Base-by-base conservation (phyloP, 176 grass and related monocot species). In the Cymbopogon citratus region DNA sequence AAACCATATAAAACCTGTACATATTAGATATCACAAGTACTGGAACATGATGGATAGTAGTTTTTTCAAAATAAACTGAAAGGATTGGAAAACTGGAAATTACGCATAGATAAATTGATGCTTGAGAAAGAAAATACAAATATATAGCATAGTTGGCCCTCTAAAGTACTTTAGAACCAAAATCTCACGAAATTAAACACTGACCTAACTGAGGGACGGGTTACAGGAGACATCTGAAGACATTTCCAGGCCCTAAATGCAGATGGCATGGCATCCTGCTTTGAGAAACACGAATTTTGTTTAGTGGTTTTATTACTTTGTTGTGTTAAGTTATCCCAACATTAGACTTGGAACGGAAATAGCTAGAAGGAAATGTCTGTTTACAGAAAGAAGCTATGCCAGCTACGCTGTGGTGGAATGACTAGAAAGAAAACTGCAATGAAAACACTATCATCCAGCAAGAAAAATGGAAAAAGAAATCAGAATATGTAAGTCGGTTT, bases 261-360 rank as follows among this genome's bases (percentile, higher is more conserved):
- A 87, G 87, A 86, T 90, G 89, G 79, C 88, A 93, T 86, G 88
- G 66, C 82, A 80, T 88, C 91, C 88, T 93, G 91, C 83, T 93
- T 90, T 80, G 71, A 93, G 79, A 90, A 93, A 90, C 83, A 93
- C 80, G 87, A 93, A 90, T 85, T 82, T 82, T 92, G 85, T 66
- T 90, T 57, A 90, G 85, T 76, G 66, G 78, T 56, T 64, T 80
- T 64, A 72, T 80, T 93, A 80, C 63, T 79, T 90, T 35, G 77
- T 82, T 93, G 83, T 68, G 56, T 79, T 69, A 85, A 62, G 76
- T 63, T 79, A 83, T 70, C 88, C 87, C 77, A 87, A 90, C 71
- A 51, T 87, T 66, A 87, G 40, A 85, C 62, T 87, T 75, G 75
- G 29, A 85, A 89, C 84, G 52, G 81, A 85, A 85, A 87, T 33